Evolutionary conservation across 257 asterid genomes (phyloP), one percentile per base, ranked within the genome.

Genomic region (Jaltomata sinuosa): DNA sequence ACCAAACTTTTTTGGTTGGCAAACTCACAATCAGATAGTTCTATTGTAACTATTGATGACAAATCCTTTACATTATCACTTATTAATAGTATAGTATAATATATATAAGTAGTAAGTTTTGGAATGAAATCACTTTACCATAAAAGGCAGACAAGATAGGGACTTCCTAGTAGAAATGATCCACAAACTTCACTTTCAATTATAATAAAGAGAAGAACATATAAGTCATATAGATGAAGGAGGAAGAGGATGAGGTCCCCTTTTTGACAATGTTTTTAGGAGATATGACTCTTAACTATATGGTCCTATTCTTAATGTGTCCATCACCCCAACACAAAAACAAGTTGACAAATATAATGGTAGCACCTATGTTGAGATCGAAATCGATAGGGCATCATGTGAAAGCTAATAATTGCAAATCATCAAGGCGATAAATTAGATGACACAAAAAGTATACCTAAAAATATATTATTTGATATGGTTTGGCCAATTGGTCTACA

Each of bases 261-360:
- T 80, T 40, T 31, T 71, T 71, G 21, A 32, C 34, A 15, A 71
- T 6, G 79, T n/a, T 40, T 40, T 19, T 38, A 71, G 21, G 31
- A 40, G 54, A 71, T 47, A 79, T 83, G 61, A 83, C 67, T 19
- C 67, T 76, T 76, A 47, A 82, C 87, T 87, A 86, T 40, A 84
- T 69, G 88, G 16, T 15, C 27, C 80, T 85, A 85, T 87, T 90
- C 88, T 89, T 82, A 89, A 14, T 15, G 11, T 31, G 86, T 84
- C 79, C 74, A 76, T 83, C 83, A 88, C 61, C 91, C 84, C 65
- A 84, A 72, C 87, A 72, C 55, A 80, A 81, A 80, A 88, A 86
- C 90, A 83, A 91, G 79, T 57, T 19, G 59, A 21, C 71, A 78
- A 86, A 71, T 83, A 83, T 45, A 87, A 54, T 74, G 8, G 83